phyloP scores from a whole-genome alignment of 192 early-diverging fungal genomes.

The Entrophospora sp. region DNA sequence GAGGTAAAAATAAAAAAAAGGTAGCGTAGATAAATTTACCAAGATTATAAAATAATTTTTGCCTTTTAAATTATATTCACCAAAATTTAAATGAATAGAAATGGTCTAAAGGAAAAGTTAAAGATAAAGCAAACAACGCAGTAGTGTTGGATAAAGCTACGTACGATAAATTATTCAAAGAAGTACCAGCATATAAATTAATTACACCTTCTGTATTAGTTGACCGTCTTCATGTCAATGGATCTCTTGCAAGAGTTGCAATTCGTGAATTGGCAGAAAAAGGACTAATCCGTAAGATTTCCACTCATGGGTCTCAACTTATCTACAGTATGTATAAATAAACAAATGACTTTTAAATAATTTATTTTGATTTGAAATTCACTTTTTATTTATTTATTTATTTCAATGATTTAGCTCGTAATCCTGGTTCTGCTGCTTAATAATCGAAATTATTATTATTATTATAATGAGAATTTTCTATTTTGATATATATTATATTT shows the following conservation, averaged over 20 bases:
- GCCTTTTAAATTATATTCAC: background rate
- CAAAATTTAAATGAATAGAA: conserved; percentile 61
- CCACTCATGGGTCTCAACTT: conserved; percentile 84
- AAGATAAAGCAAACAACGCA: conserved; percentile 99
- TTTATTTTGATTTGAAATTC: too few species aligned
- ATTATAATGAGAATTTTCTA: too few species aligned
- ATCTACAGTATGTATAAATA: conserved; percentile 50
- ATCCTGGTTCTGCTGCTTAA: too few species aligned
- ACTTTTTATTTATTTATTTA: too few species aligned
- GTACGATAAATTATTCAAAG: conserved; percentile 98
- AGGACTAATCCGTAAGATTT: conserved; percentile 89
- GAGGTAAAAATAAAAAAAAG: conserved; percentile 53
- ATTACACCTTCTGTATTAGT: conserved; percentile 97
- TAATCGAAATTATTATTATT: too few species aligned
- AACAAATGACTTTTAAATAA: too few species aligned
- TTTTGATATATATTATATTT: too few species aligned
- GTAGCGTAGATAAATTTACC: background rate
- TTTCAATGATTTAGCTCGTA: too few species aligned
- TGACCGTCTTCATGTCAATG: conserved; percentile 97
- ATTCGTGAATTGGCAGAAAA: conserved; percentile 87
- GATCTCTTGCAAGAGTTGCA: conserved; percentile 90
- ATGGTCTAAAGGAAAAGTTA: conserved; percentile 99
- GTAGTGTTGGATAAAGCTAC: conserved; percentile 96
- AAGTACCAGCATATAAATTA: conserved; percentile 99
- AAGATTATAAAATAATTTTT: background rate